phyloP scores from a whole-genome alignment of 140 eudicot genomes.

The Anethum foeniculum region DNA sequence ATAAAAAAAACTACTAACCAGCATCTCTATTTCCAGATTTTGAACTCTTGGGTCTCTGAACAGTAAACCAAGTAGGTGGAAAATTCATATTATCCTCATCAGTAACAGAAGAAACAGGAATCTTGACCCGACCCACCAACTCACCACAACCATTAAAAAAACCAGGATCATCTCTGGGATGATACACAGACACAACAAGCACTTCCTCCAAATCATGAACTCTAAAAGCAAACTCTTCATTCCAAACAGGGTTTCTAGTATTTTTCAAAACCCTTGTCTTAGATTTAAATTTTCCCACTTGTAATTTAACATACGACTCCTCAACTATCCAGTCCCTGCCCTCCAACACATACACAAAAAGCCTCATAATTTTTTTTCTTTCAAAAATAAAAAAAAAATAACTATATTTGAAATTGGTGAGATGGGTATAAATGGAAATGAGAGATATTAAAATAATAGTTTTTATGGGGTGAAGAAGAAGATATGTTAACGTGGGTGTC shows the following conservation, averaged over 20 bases:
- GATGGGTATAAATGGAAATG: slow-evolving; percentile 13
- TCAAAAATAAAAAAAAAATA: neutral
- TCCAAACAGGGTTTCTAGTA: slow-evolving; percentile 66
- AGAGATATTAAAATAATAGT: slow-evolving; percentile 15
- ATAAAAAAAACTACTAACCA: slow-evolving; percentile 39
- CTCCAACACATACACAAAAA: slow-evolving; percentile 69
- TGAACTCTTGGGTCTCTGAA: slow-evolving; percentile 30
- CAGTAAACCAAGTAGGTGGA: slow-evolving; percentile 78
- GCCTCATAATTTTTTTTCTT: slow-evolving; percentile 36
- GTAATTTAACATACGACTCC: slow-evolving; percentile 48
- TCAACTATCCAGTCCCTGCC: slow-evolving; percentile 41
- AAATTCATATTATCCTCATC: slow-evolving; percentile 51
- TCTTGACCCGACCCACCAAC: slow-evolving; percentile 71
- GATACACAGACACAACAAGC: slow-evolving; percentile 51
- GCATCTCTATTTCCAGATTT: slow-evolving; percentile 33
- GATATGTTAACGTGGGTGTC: slow-evolving; percentile 51
- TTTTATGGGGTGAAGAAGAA: slow-evolving; percentile 5
- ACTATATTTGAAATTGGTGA: neutral
- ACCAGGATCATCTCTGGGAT: slow-evolving; percentile 26
- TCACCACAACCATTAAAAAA: slow-evolving; percentile 33
- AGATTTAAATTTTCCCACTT: slow-evolving; percentile 62
- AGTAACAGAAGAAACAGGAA: slow-evolving; percentile 59
- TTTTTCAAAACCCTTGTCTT: slow-evolving; percentile 55
- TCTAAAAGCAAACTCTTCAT: slow-evolving; percentile 83
- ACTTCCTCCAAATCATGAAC: slow-evolving; percentile 52